A percentile compares a stretch with the other conserved stretches of the same genome.
These are phyloP conservation scores for Russula lepida DNA, from an alignment of 768 basidiomycete genomes.

Conservation along the genomic window DNA sequence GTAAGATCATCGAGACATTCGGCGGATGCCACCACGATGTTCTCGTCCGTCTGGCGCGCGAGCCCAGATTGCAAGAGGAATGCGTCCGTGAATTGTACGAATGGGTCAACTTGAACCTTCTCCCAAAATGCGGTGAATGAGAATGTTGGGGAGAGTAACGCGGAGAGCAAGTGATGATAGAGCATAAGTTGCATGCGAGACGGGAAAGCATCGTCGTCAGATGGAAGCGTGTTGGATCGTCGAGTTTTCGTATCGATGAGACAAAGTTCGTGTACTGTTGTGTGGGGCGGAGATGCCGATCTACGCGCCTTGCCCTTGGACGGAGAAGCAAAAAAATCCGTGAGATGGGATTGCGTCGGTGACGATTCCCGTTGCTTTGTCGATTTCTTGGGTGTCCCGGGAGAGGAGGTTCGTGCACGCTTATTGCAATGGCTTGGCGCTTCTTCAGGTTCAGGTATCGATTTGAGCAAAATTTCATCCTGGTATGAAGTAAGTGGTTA, in stretches of 20 bases:
- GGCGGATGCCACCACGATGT: constrained; percentile 1
- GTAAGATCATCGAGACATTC: constrained; percentile 28
- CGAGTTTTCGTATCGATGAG: constrained; percentile 70
- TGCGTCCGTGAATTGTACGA: constrained; percentile 37
- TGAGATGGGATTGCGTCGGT: constrained; percentile 20
- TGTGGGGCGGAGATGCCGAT: neutral
- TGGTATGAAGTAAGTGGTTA: constrained; percentile 21
- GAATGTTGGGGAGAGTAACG: constrained; percentile 37
- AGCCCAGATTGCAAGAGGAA: constrained; percentile 37
- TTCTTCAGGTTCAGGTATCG: constrained; percentile 8
- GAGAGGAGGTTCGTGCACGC: constrained; percentile 21
- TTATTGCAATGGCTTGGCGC: constrained; percentile 10
- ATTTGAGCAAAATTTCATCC: constrained; percentile 43
- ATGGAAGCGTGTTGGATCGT: constrained; percentile 39
- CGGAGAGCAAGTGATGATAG: constrained; percentile 57
- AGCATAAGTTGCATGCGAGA: constrained; percentile 71
- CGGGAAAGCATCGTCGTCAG: constrained; percentile 46
- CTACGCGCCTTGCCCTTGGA: neutral
- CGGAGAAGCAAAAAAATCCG: constrained; percentile 21
- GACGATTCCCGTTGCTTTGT: constrained; percentile 24
- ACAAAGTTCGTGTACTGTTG: constrained; percentile 30
- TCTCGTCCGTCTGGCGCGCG: neutral
- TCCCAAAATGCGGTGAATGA: constrained; percentile 50
- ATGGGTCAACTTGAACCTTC: constrained; percentile 36
- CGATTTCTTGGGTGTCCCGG: constrained; percentile 25